Conservation (phyloP, 73 alveolate genomes). For the Stentor coeruleus region DNA sequence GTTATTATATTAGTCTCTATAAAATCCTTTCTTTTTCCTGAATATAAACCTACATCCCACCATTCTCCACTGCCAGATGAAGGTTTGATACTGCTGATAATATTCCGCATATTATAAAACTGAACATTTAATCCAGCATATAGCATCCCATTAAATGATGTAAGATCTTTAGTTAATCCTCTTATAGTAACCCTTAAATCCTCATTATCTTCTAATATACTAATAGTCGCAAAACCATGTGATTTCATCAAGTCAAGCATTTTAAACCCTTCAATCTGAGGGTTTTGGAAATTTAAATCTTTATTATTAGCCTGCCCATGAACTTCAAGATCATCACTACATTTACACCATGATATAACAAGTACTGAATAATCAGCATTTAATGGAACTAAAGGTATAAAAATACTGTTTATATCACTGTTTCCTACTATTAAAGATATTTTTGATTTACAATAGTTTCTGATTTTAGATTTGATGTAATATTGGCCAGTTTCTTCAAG, state of each 20-base stretch:
- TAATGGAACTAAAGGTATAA: not conserved
- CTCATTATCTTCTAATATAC: not conserved
- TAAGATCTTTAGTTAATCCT: not conserved
- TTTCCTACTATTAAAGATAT: not conserved
- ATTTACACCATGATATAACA: conserved; percentile 14
- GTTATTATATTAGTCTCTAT: conserved; percentile 15
- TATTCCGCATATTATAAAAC: not conserved
- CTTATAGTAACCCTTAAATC: not conserved
- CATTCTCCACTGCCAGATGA: not conserved
- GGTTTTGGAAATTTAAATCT: not conserved
- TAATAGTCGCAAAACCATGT: conserved; percentile 10
- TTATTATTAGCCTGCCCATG: not conserved
- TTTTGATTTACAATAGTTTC: not conserved
- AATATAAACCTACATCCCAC: conserved; percentile 26
- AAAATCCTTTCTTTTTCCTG: not conserved
- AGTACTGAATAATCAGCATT: not conserved
- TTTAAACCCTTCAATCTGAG: not conserved
- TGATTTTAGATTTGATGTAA: not conserved
- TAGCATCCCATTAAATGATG: not conserved
- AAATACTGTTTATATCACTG: not conserved
- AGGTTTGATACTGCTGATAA: not conserved
- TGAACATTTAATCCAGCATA: not conserved
- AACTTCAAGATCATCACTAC: conserved; percentile 13
- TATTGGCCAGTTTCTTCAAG: not conserved
- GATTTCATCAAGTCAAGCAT: not conserved